A percentile compares a stretch with the other conserved stretches of the same genome.
Evolutionary conservation across 768 basidiomycete genomes (phyloP).

Genomic region (Favolaschia claudopus): DNA sequence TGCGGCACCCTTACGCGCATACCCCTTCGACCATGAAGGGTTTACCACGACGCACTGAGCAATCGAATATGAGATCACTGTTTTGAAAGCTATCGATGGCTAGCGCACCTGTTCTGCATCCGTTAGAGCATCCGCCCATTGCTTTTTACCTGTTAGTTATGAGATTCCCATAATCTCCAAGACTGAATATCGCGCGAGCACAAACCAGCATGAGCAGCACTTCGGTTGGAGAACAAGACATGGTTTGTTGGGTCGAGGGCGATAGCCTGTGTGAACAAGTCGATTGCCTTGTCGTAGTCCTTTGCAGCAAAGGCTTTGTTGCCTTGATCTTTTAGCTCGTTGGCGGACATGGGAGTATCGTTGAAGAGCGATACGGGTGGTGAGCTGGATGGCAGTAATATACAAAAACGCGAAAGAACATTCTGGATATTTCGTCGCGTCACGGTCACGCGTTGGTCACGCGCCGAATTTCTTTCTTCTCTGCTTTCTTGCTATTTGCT

Average conservation of each 20-base stretch:
- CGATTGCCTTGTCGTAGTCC: slow-evolving; percentile 89
- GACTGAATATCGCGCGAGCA: too few species aligned
- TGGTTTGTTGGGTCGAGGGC: slow-evolving; percentile 83
- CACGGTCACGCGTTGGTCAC: too few species aligned
- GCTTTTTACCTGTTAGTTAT: slow-evolving; percentile 86
- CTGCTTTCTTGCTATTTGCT: too few species aligned
- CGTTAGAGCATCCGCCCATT: slow-evolving; percentile 76
- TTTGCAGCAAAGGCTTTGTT: slow-evolving; percentile 97
- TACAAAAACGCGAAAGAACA: too few species aligned
- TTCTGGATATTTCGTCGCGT: too few species aligned
- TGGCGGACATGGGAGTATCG: slow-evolving; percentile 39
- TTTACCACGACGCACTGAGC: slow-evolving; percentile 79
- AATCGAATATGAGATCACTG: slow-evolving; percentile 15
- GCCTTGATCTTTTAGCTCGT: slow-evolving; percentile 86
- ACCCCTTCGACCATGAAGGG: slow-evolving; percentile 89
- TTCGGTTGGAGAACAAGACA: slow-evolving; percentile 92
- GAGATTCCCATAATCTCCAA: too few species aligned
- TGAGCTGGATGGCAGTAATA: too few species aligned
- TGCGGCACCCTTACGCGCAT: slow-evolving; percentile 91
- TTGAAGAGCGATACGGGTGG: too few species aligned
- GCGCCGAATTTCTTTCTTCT: too few species aligned
- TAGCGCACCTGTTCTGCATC: slow-evolving; percentile 87
- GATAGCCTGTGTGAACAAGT: slow-evolving; percentile 84
- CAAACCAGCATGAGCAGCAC: slow-evolving; percentile 88
- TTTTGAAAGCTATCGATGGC: neutral